Base-by-base conservation (phyloP, 2,329 filamentous ascomycete species). In the Fusarium brevicatenulatum region DNA sequence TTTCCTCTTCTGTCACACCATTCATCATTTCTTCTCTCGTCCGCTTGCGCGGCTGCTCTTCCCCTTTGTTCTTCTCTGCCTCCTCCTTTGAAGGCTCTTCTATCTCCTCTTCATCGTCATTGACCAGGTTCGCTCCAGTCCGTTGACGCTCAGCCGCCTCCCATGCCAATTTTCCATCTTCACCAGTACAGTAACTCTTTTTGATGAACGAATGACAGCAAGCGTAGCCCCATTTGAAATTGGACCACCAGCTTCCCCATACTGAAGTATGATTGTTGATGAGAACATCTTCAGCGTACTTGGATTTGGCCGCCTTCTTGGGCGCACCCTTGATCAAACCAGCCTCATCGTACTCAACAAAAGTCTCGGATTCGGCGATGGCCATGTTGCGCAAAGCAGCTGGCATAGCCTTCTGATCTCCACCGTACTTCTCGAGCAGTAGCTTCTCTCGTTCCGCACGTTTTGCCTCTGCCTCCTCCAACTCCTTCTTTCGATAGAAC, bases 191-290 rank as follows among this genome's bases (percentile, higher is more conserved):
- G 79, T 98, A 99, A 78, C 95, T 97, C 82, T 99, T 98, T 84
- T 97, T 98, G 71, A 97, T 90, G 28, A 91, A 92, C 0, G 95
- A 97, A 81, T 97, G 95, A 85, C 96, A 99, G 82, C 96, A 99
- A 28, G 93, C 89, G 82, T 97, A 99, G 3, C 96, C 96, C 96
- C 96, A 99, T 82, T 92, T 89, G 84, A 98, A 98, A 79, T 94
- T 91, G 59, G 91, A 90, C 96, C 96, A 99, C 96, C 96, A 99
- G 78, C 95, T 97, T 54, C 96, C 96, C 93, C 95, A 99, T 7
- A 97, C 92, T 0, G 92, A 92, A 7, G 90, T 94, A 83, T 99
- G 96, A 79, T 99, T 99, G 85, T 97, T 95, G 80, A 92, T 89
- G 60, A 93, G 85, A 2, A 98, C 87, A 78, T 99, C 94, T 79